Percentiles rank a stretch among this genome's conserved stretches.
phyloP scores from a whole-genome alignment of 2,329 filamentous ascomycete species.

The Venturia pyrina region DNA sequence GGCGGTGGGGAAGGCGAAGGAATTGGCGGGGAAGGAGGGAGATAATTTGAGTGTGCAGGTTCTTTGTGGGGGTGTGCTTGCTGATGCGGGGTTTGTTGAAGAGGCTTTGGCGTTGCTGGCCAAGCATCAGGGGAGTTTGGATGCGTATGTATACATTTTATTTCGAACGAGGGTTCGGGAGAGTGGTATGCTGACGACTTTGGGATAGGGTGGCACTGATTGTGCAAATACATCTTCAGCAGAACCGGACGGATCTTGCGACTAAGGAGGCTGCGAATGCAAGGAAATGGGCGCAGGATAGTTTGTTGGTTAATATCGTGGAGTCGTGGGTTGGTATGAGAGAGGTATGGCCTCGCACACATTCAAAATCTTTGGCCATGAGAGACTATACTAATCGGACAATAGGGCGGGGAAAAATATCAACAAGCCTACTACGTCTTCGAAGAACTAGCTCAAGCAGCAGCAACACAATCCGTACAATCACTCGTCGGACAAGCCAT shows the following conservation, averaged over 20 bases:
- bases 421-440: slow-evolving; percentile 97
- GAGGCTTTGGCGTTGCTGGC: slow-evolving; percentile 71
- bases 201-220: slow-evolving; percentile 65
- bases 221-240: slow-evolving; percentile 82
- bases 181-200: neutral
- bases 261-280: slow-evolving; percentile 80
- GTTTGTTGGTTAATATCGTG: slow-evolving; percentile 81
- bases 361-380: neutral
- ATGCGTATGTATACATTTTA: slow-evolving; percentile 49
- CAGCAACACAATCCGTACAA: slow-evolving; percentile 65
- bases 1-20: slow-evolving; percentile 54
- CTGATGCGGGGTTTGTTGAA: slow-evolving; percentile 70
- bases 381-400: slow-evolving; percentile 18
- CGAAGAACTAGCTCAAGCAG: slow-evolving; percentile 85
- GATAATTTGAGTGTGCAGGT: slow-evolving; percentile 78
- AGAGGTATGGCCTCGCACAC: slow-evolving; percentile 46
- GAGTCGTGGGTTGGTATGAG: slow-evolving; percentile 92
- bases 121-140: slow-evolving; percentile 72
- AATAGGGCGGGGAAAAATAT: slow-evolving; percentile 84
- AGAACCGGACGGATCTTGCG: slow-evolving; percentile 86
- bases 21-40: slow-evolving; percentile 53
- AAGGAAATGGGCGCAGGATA: slow-evolving; percentile 91
- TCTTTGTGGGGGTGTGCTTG: slow-evolving; percentile 69
- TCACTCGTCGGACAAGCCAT: slow-evolving; percentile 81
- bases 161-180: no score